Evolutionary conservation across 768 basidiomycete genomes (phyloP), one percentile per base, ranked within the genome.

Genomic region (Coprinopsis marcescibilis): DNA sequence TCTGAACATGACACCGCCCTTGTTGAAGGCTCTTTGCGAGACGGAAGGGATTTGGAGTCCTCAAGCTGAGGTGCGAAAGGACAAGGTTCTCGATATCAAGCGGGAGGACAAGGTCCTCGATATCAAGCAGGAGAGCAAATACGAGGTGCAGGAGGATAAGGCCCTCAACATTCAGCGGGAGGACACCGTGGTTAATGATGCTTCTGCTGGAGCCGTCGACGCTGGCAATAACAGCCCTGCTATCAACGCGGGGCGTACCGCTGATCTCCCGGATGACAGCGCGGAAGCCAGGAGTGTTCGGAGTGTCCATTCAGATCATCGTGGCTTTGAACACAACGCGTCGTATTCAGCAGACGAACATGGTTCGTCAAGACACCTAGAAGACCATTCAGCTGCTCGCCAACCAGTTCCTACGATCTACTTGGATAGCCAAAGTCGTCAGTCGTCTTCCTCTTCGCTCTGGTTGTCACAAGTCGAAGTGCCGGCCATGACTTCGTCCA

Each of bases 21-120:
- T 91, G 21, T 63, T 92, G 54, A 75, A 83, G 52, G 75, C 83
- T 24, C 62, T 92, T 2, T 87, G 87, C 55, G 88, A 91, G 60
- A 75, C 75, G 7, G 72, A 79, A 46, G 73, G 65, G 17, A 77
- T 89, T 34, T 91, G 89, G 89, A 64, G 52, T 19, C 24, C 48
- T 8, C 33, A 20, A 24, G 15, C 19, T 13, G 29, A 14, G 48
- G 29, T 38, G 20, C 29, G 29, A 17, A 57, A 54, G 26, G 25
- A 48, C 21, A 45, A 51, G 43, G 42, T 49, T 12, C 17, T 51
- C 7, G 54, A 59, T 45, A 41, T 50, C 32, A 52, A 41, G 34
- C 43, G 50, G 35, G 53, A 47, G 15, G 50, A 50, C 15, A 30
- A 43, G 12, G 46, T 51, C 19, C 27, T 54, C 37, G 50, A 54